Evolutionary conservation across 2,329 filamentous ascomycete species (phyloP).

Genomic region (Fusarium oxysporum): DNA sequence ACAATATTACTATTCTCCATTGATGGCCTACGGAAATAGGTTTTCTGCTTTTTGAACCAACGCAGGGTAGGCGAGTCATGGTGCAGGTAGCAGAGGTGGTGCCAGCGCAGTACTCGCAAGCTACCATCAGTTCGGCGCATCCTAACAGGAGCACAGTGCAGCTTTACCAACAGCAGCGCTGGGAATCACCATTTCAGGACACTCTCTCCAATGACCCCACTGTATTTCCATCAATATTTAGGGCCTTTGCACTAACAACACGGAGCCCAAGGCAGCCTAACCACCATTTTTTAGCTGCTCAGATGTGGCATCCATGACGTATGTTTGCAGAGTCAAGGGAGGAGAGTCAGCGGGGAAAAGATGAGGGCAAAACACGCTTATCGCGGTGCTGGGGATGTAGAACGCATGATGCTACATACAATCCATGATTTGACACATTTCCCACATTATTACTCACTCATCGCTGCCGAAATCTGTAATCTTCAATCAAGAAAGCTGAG

Average conservation of each 20-base stretch:
- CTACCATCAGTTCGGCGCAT: no score
- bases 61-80: neutral
- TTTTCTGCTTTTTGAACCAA: neutral
- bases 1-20: neutral
- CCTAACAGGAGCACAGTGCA: neutral
- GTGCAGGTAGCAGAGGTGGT: no score
- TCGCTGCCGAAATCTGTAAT: neutral
- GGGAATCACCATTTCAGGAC: neutral
- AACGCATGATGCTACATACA: fast-evolving
- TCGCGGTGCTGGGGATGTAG: no score
- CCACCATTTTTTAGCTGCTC: no score
- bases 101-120: neutral
- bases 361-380: neutral
- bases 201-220: neutral
- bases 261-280: no score
- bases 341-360: neutral
- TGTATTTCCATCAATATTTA: neutral
- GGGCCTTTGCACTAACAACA: no score
- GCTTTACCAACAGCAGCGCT: no score
- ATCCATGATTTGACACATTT: neutral
- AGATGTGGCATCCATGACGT: neutral
- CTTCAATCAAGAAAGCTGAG: neutral
- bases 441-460: neutral
- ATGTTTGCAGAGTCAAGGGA: neutral
- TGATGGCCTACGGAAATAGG: neutral